These are phyloP conservation scores for Wickerhamomyces strasburgensis DNA, from an alignment of 805 yeast genomes.

Conservation along the genomic window DNA sequence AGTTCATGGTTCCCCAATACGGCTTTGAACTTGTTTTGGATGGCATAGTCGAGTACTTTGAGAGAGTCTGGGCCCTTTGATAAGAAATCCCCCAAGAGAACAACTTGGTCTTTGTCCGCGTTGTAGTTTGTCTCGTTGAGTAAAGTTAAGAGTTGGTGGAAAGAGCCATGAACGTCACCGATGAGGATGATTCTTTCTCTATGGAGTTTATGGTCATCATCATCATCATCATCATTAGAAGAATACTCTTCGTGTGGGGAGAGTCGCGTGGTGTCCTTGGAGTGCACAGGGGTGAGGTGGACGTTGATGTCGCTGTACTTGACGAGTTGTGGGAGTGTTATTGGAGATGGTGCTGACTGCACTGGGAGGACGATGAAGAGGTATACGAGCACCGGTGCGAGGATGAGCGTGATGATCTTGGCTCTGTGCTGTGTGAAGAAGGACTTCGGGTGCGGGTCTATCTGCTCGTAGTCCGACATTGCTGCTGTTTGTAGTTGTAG, in stretches of 20 bases:
- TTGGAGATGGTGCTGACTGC: no score
- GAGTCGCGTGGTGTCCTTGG: background rate
- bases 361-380: no score
- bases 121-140: slow-evolving; percentile 46
- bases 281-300: background rate
- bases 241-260: background rate
- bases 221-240: background rate
- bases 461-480: no score
- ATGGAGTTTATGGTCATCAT: background rate
- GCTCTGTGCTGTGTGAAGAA: no score
- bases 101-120: slow-evolving; percentile 47
- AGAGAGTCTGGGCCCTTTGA: slow-evolving; percentile 78
- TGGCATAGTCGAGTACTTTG: slow-evolving; percentile 61
- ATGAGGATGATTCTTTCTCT: slow-evolving; percentile 57
- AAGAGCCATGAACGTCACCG: slow-evolving; percentile 89
- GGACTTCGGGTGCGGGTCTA: no score
- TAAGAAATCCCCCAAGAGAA: slow-evolving; percentile 80
- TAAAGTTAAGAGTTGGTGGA: slow-evolving; percentile 46
- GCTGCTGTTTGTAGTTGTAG: no score
- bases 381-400: no score
- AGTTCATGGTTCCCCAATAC: slow-evolving; percentile 89
- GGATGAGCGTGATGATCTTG: no score
- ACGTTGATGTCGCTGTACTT: background rate
- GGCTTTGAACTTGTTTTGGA: slow-evolving; percentile 58
- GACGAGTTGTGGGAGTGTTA: background rate